phyloP scores from a whole-genome alignment of 164 flowering plant species.

The Nymphaea colorata region DNA sequence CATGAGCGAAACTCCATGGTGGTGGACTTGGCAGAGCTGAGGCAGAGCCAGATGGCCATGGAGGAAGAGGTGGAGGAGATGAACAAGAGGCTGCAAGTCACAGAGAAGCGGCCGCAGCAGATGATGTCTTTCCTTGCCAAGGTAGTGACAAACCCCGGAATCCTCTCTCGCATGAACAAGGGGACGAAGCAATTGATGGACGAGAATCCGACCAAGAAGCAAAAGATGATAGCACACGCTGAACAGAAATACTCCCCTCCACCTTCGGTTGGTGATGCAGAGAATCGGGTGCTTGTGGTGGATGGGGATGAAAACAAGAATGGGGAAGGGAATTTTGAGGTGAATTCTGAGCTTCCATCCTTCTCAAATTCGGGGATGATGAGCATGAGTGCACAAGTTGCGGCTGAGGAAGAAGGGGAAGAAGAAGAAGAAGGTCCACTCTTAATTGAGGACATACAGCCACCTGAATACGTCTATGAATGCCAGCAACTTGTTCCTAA shows the following conservation, averaged over 20 bases:
- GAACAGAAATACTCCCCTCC: background rate
- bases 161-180: conserved; percentile 40
- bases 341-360: background rate
- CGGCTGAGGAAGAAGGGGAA: background rate
- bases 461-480: background rate
- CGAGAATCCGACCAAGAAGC: background rate
- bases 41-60: conserved; percentile 44
- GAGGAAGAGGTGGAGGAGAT: conserved; percentile 51
- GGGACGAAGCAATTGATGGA: conserved; percentile 24
- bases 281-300: background rate
- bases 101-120: conserved; percentile 73
- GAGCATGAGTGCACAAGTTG: background rate
- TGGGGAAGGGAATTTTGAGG: background rate
- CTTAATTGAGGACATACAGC: background rate
- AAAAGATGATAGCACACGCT: background rate
- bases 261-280: background rate
- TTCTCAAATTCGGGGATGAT: background rate
- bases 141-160: conserved; percentile 59
- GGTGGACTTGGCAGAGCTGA: conserved; percentile 46
- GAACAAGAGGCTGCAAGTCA: conserved; percentile 52
- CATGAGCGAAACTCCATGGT: conserved; percentile 30
- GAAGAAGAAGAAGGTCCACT: background rate
- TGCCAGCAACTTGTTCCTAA: background rate
- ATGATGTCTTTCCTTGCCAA: conserved; percentile 77
- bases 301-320: background rate